phyloP scores from a whole-genome alignment of 2,329 filamentous ascomycete species.

The Taxawa tesnikishii region DNA sequence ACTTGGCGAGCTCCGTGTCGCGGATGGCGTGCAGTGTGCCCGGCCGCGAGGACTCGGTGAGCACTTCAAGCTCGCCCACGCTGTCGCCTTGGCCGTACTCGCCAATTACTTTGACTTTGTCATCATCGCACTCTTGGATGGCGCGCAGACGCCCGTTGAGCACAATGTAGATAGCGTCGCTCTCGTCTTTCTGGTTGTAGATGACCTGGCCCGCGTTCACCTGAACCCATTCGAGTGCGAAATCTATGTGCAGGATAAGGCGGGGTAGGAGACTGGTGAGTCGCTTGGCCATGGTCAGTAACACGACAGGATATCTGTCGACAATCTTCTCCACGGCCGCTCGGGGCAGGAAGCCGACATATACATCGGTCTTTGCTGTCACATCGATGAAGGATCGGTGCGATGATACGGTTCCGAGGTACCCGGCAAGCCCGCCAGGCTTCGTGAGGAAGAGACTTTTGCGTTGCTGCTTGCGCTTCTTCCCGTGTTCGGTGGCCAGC shows the following conservation, averaged over 20 bases:
- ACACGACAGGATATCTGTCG: constrained; percentile 79
- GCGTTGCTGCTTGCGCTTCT: constrained; percentile 42
- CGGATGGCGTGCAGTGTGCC: constrained; percentile 91
- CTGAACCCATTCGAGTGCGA: constrained; percentile 96
- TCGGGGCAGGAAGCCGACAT: constrained; percentile 86
- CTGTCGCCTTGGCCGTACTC: constrained; percentile 97
- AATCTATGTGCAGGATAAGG: constrained; percentile 91
- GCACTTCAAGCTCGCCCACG: constrained; percentile 89
- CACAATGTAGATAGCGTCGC: constrained; percentile 96
- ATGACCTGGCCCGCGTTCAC: constrained; percentile 91
- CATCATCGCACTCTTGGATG: constrained; percentile 69
- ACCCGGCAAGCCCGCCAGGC: constrained; percentile 85
- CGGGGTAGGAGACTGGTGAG: constrained; percentile 80
- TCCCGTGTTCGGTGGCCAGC: constrained; percentile 13
- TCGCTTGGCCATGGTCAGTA: constrained; percentile 92
- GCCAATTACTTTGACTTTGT: constrained; percentile 72
- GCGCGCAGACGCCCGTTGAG: constrained; percentile 82
- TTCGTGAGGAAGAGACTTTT: constrained; percentile 83
- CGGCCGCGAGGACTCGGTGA: constrained; percentile 85
- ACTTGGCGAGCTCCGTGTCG: constrained; percentile 91
- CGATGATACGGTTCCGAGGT: constrained; percentile 86
- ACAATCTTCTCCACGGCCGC: constrained; percentile 81
- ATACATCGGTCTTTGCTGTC: constrained; percentile 94
- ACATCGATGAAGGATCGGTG: constrained; percentile 96
- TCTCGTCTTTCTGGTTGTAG: constrained; percentile 87